Evolutionary conservation across 352 stramenopile genomes (phyloP).

Genomic region (Elongisporangium prolatum): DNA sequence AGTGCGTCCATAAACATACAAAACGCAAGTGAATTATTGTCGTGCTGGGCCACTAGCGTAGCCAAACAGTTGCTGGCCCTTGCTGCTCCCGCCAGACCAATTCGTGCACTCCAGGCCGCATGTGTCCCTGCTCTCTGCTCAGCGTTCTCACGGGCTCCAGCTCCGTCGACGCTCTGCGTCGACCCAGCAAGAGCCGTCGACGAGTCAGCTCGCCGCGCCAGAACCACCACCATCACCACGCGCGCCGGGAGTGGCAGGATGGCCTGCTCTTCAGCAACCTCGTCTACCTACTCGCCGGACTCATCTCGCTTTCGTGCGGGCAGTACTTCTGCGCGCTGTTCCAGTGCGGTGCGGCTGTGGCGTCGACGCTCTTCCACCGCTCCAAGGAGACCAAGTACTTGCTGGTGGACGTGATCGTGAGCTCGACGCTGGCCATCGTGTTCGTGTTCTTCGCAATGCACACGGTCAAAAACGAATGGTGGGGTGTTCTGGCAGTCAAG

Average conservation of each 20-base stretch:
- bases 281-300: constrained; percentile 61
- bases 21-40: constrained; percentile 12
- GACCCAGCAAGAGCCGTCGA: constrained; percentile 25
- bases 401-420: constrained; percentile 73
- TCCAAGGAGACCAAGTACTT: constrained; percentile 84
- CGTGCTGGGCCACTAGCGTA: constrained; percentile 11
- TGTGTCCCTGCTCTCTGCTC: too few species aligned
- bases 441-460: constrained; percentile 67
- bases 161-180: constrained; percentile 23
- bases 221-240: constrained; percentile 27
- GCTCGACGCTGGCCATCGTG: constrained; percentile 59
- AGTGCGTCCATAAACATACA: too few species aligned
- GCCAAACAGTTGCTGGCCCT: constrained; percentile 9
- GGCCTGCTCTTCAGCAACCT: constrained; percentile 80
- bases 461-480: constrained; percentile 69
- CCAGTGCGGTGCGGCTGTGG: constrained; percentile 62
- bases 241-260: constrained; percentile 66
- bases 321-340: constrained; percentile 73
- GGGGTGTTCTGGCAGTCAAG: constrained; percentile 70
- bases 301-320: constrained; percentile 65
- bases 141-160: constrained; percentile 5
- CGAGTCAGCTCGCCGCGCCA: constrained; percentile 27
- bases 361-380: constrained; percentile 76
- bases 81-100: constrained; percentile 14
- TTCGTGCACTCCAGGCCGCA: constrained; percentile 11